phyloP scores from a whole-genome alignment of 2,329 filamentous ascomycete species.

The Penicillium sp. region DNA sequence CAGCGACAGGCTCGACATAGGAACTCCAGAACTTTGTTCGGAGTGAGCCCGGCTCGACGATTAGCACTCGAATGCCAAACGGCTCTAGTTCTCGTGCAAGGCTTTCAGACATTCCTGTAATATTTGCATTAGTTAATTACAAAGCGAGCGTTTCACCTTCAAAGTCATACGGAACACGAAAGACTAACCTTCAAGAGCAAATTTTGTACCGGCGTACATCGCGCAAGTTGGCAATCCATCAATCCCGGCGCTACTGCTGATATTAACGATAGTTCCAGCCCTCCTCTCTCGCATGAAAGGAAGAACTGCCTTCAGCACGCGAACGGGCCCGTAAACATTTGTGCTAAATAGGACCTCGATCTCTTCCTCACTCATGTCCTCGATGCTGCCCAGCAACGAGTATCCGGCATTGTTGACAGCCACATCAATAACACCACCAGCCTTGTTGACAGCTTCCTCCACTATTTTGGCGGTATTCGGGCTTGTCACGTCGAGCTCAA shows the following conservation, averaged over 20 bases:
- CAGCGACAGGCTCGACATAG: too few species aligned
- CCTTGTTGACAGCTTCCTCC: background rate
- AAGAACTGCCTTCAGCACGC: constrained; percentile 21
- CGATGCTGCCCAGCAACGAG: constrained; percentile 21
- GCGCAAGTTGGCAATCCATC: constrained; percentile 21
- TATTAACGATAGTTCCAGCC: constrained; percentile 27
- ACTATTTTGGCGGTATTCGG: constrained; percentile 3
- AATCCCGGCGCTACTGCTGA: constrained; percentile 24
- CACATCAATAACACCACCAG: constrained; percentile 11
- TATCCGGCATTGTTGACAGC: constrained; percentile 25
- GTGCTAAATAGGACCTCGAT: constrained; percentile 23
- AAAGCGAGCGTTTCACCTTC: background rate
- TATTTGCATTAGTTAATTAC: background rate
- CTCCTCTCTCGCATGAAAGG: constrained; percentile 26
- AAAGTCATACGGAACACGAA: background rate
- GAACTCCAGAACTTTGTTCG: constrained; percentile 22
- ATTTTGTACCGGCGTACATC: constrained; percentile 30
- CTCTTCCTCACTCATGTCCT: constrained; percentile 27
- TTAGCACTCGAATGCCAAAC: constrained; percentile 26
- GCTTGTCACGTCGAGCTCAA: constrained; percentile 15
- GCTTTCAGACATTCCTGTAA: constrained; percentile 24
- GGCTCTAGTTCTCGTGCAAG: constrained; percentile 25
- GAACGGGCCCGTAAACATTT: constrained; percentile 28
- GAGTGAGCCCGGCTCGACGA: constrained; percentile 29
- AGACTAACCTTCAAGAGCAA: constrained; percentile 27